Percentiles rank a stretch among this genome's conserved stretches.
These are phyloP conservation scores for Rhodocollybia butyracea DNA, from an alignment of 768 basidiomycete species.

Conservation along the genomic window DNA sequence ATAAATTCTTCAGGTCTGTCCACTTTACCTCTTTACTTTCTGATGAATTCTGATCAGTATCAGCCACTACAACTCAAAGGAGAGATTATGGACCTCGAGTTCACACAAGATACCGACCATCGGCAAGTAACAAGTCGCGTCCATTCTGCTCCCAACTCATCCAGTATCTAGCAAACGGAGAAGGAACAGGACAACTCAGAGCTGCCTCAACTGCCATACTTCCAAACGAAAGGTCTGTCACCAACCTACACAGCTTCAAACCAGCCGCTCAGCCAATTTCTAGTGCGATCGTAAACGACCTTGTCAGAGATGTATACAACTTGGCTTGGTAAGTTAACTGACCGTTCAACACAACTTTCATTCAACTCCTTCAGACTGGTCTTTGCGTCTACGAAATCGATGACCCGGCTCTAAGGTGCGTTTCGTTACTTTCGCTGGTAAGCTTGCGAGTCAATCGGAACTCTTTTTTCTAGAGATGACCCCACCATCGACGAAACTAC, in stretches of 20 bases:
- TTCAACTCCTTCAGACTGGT: slow-evolving; percentile 57
- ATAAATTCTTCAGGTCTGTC: slow-evolving; percentile 44
- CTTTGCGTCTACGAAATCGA: slow-evolving; percentile 95
- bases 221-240: slow-evolving; percentile 82
- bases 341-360: not conserved
- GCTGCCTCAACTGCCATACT: slow-evolving; percentile 87
- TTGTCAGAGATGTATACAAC: slow-evolving; percentile 86
- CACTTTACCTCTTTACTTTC: slow-evolving; percentile 38
- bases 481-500: slow-evolving; percentile 86
- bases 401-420: slow-evolving; percentile 76
- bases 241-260: slow-evolving; percentile 3
- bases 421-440: not conserved
- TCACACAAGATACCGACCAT: slow-evolving; percentile 68
- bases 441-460: not conserved
- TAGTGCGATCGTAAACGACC: slow-evolving; percentile 92
- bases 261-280: slow-evolving; percentile 1
- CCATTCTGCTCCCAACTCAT: slow-evolving; percentile 24
- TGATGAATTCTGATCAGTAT: slow-evolving; percentile 55
- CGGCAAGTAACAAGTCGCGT: slow-evolving; percentile 32
- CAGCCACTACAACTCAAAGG: slow-evolving; percentile 66
- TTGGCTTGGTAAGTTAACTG: slow-evolving; percentile 64
- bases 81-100: slow-evolving; percentile 77
- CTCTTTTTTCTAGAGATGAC: slow-evolving; percentile 60
- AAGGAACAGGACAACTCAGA: slow-evolving; percentile 90
- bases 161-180: slow-evolving; percentile 66